A percentile compares a stretch with the other conserved stretches of the same genome.
phyloP scores from a whole-genome alignment of 768 basidiomycete species.

The Suillus luteus region DNA sequence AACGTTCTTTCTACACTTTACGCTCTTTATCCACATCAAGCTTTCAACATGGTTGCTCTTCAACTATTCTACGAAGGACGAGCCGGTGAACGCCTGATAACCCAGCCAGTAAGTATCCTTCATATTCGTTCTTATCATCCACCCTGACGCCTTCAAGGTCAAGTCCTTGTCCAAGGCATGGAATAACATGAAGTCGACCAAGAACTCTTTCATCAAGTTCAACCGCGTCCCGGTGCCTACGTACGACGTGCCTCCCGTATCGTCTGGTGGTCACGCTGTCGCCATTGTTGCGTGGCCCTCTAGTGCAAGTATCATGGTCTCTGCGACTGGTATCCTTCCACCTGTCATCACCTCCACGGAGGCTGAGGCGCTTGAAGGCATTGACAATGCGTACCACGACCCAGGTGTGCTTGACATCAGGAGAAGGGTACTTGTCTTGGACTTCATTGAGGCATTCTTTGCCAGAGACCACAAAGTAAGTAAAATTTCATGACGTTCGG shows the following conservation, averaged over 20 bases:
- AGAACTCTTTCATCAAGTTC: background rate
- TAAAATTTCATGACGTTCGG: background rate
- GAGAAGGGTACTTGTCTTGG: background rate
- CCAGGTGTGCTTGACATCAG: slow-evolving; percentile 15
- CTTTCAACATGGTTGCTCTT: background rate
- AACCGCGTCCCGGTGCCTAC: background rate
- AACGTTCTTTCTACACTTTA: background rate
- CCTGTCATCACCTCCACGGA: slow-evolving; percentile 1
- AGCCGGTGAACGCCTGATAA: background rate
- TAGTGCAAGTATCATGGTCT: slow-evolving; percentile 11
- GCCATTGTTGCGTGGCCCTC: background rate
- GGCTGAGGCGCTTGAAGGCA: background rate
- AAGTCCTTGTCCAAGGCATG: slow-evolving; percentile 1
- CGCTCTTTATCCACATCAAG: background rate
- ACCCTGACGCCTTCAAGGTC: background rate
- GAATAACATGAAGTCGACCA: background rate
- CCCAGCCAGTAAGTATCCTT: background rate
- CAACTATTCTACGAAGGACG: background rate
- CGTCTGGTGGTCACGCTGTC: background rate
- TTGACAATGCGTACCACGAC: slow-evolving; percentile 10
- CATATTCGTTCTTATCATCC: background rate
- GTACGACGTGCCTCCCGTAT: too few species aligned
- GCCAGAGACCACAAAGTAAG: slow-evolving; percentile 7
- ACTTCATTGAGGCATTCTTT: slow-evolving; percentile 6
- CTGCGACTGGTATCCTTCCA: slow-evolving; percentile 10